Evolutionary conservation across 164 flowering plant species (phyloP), one percentile per base, ranked within the genome.

Genomic region (Vitis labrusca): DNA sequence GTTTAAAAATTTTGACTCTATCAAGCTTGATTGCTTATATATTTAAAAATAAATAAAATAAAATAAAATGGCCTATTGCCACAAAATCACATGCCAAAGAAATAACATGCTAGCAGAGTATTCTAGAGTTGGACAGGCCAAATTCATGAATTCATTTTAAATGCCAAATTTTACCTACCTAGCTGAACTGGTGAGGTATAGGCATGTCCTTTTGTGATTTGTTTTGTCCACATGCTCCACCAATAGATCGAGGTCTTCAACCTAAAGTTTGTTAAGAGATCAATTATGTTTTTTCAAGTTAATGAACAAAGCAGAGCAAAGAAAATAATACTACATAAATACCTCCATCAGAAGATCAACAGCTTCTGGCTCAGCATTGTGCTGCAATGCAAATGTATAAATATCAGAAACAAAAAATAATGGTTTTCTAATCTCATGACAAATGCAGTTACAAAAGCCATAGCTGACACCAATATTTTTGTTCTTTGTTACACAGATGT

Each of bases 291-390:
- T 13, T 19, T 16, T 13, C 0, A 44, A 52, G 15, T 37, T 37
- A 17, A 37, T 32, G 47, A 2, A 13, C 10, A 49, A 30, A 64
- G 14, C 54, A 62, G 57, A 27, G 10, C 8, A 16, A 23, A 69
- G 10, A 63, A 59, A 73, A 37, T 16, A 8, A 63, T 9, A 67
- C 30, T 17, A 50, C 47, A 63, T 4, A 30, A 37, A 14, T 82
- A 94, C 98, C 96, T 95, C 99, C 97, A 95, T 95, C 51, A 95
- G 78, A 77, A 95, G 93, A 81, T 95, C 98, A 29, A 91, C 97
- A 59, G 98, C 98, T 82, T 95, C 99, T 51, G 97, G 94, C 76
- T 95, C 99, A 29, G 99, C 98, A 87, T 95, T 95, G 81, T 93
- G 99, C 99, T 95, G 91, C 71, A 80, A 59, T 54, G 56, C 47